Conservation (phyloP, 768 basidiomycete species). For the Boletus rex-veris region DNA sequence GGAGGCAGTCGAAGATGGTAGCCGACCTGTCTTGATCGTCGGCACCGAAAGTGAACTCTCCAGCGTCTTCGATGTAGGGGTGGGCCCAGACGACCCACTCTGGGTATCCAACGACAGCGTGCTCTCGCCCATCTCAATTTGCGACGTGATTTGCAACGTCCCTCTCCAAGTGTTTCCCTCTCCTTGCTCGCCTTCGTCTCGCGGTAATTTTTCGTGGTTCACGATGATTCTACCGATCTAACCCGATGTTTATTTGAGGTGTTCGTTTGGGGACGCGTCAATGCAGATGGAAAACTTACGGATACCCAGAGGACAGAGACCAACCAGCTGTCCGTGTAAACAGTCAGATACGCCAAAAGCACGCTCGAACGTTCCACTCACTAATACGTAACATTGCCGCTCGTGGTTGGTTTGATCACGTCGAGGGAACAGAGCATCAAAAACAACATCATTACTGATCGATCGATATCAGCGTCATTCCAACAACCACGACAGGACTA, state of each 20-base stretch:
- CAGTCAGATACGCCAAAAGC: neutral
- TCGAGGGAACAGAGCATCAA: conserved; percentile 13
- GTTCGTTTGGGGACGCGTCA: neutral
- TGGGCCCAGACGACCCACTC: neutral
- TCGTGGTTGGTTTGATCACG: conserved; percentile 12
- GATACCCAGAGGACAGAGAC: conserved; percentile 16
- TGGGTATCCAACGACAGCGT: neutral
- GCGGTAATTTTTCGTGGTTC: conserved; percentile 8
- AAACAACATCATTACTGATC: conserved; percentile 16
- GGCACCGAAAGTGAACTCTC: too few relatives aligned
- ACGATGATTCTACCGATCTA: conserved; percentile 19
- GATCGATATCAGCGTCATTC: too few relatives aligned
- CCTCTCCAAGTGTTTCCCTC: conserved; percentile 2
- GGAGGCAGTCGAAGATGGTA: too few relatives aligned
- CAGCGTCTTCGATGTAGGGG: neutral
- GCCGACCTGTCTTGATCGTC: too few relatives aligned
- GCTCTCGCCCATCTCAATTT: conserved; percentile 13
- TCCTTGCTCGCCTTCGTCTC: neutral
- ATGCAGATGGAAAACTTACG: conserved; percentile 6
- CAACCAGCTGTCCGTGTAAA: conserved; percentile 15
- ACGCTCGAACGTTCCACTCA: neutral
- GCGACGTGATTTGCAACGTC: conserved; percentile 15
- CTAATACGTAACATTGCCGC: conserved; percentile 23
- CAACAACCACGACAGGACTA: too few relatives aligned
- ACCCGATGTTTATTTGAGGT: neutral